Percentiles rank a stretch among this genome's conserved stretches.
phyloP scores from a whole-genome alignment of 2,329 filamentous ascomycete genomes.

The Phyllosticta citriasiana region DNA sequence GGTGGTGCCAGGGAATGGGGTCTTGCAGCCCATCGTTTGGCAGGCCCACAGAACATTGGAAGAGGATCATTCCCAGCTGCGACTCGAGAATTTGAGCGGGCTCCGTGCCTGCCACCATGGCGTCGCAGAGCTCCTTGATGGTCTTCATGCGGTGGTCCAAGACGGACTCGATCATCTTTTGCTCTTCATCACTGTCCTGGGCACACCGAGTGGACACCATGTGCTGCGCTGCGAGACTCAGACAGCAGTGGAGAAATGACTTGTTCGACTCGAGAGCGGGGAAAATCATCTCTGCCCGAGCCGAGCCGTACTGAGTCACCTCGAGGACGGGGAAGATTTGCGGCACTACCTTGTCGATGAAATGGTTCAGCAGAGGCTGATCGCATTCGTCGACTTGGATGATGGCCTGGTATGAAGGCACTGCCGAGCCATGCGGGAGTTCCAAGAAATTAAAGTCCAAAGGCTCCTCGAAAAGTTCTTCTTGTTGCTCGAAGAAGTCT shows the following conservation, averaged over 20 bases:
- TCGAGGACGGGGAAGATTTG: constrained; percentile 89
- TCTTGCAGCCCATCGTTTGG: constrained; percentile 77
- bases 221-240: constrained; percentile 88
- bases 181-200: constrained; percentile 48
- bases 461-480: constrained; percentile 50
- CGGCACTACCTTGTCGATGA: constrained; percentile 77
- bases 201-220: constrained; percentile 58
- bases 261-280: constrained; percentile 85
- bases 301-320: constrained; percentile 74
- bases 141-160: constrained; percentile 85
- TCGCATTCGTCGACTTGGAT: constrained; percentile 84
- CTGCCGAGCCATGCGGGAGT: constrained; percentile 59
- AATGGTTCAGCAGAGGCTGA: constrained; percentile 78
- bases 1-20: constrained; percentile 83
- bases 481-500: constrained; percentile 57
- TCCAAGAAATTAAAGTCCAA: constrained; percentile 73
- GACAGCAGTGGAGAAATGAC: constrained; percentile 87
- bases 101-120: constrained; percentile 68
- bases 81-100: constrained; percentile 86
- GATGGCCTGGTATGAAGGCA: constrained; percentile 51
- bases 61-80: constrained; percentile 89
- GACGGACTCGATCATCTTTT: constrained; percentile 80
- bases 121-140: constrained; percentile 74
- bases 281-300: constrained; percentile 72
- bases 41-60: constrained; percentile 84